A percentile compares a stretch with the other conserved stretches of the same genome.
Conservation (phyloP, 176 grass and related monocot species). For the Chrysopogon serrulatus region DNA sequence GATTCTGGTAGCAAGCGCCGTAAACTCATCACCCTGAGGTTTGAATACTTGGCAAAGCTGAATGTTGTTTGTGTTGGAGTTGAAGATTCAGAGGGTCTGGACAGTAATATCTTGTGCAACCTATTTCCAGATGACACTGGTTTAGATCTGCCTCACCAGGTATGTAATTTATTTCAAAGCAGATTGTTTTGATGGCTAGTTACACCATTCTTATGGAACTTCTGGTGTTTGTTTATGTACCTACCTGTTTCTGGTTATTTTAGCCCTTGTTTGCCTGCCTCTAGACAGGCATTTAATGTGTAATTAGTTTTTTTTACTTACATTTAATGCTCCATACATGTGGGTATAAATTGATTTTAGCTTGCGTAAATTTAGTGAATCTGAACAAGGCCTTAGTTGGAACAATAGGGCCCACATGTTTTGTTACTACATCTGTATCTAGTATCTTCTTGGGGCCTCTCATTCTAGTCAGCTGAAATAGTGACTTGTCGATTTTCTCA, state of each 20-base stretch:
- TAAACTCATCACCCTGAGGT: slow-evolving; percentile 55
- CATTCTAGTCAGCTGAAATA: background rate
- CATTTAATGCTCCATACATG: too few species aligned
- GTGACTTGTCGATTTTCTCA: slow-evolving; percentile 34
- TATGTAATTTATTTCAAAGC: slow-evolving; percentile 13
- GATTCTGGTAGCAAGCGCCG: slow-evolving; percentile 40
- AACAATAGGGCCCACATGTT: too few species aligned
- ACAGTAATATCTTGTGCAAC: slow-evolving; percentile 86
- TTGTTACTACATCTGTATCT: background rate
- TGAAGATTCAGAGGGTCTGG: slow-evolving; percentile 57
- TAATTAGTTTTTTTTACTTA: too few species aligned
- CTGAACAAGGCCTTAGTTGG: too few species aligned
- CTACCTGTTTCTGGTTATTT: background rate
- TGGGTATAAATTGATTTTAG: too few species aligned
- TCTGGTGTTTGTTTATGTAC: background rate
- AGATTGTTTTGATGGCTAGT: slow-evolving; percentile 6
- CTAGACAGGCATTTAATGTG: background rate
- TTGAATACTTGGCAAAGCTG: slow-evolving; percentile 92
- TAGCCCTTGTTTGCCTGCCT: too few species aligned
- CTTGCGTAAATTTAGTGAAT: too few species aligned
- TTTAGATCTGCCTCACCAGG: slow-evolving; percentile 86
- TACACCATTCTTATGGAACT: background rate
- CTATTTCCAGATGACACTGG: slow-evolving; percentile 97
- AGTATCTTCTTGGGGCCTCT: background rate
- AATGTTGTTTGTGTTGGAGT: slow-evolving; percentile 90